Conservation (phyloP, 768 basidiomycete genomes). For the Harrya chromipes region DNA sequence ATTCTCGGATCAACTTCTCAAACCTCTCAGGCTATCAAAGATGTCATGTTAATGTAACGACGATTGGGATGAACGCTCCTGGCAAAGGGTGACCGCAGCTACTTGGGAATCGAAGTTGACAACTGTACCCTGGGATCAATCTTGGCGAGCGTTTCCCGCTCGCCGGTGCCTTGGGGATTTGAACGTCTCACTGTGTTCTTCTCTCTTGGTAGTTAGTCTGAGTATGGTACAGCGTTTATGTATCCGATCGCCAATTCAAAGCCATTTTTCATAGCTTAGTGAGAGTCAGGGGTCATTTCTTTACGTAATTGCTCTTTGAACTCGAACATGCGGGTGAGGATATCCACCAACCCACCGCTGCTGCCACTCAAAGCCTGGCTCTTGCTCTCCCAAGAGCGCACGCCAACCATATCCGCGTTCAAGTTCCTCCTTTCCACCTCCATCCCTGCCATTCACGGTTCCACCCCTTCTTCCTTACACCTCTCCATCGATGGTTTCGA, state of each 20-base stretch:
- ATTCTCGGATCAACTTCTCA: conserved; percentile 15
- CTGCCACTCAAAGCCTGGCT: conserved; percentile 54
- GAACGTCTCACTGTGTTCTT: no score
- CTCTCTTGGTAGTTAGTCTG: no score
- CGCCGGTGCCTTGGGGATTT: no score
- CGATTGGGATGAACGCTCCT: conserved; percentile 4
- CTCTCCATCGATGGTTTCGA: conserved; percentile 30
- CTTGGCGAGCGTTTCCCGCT: no score
- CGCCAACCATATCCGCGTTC: conserved; percentile 11
- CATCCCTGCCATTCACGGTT: conserved; percentile 7
- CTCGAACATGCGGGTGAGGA: conserved; percentile 43
- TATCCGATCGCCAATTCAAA: no score
- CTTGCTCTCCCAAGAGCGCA: conserved; percentile 22
- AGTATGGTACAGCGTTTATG: no score
- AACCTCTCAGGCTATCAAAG: conserved; percentile 13
- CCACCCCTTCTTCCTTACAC: conserved; percentile 3
- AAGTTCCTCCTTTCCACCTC: conserved; percentile 20
- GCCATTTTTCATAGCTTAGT: no score
- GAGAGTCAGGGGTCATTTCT: no score
- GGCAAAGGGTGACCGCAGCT: conserved; percentile 2
- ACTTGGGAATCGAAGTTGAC: conserved; percentile 10
- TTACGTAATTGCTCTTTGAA: no score
- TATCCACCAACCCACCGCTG: conserved; percentile 47
- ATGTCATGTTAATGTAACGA: not conserved
- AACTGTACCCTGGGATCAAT: no score